These are phyloP conservation scores for Sordaria brevicollis DNA, from an alignment of 495 filamentous ascomycete genomes.

Conservation along the genomic window DNA sequence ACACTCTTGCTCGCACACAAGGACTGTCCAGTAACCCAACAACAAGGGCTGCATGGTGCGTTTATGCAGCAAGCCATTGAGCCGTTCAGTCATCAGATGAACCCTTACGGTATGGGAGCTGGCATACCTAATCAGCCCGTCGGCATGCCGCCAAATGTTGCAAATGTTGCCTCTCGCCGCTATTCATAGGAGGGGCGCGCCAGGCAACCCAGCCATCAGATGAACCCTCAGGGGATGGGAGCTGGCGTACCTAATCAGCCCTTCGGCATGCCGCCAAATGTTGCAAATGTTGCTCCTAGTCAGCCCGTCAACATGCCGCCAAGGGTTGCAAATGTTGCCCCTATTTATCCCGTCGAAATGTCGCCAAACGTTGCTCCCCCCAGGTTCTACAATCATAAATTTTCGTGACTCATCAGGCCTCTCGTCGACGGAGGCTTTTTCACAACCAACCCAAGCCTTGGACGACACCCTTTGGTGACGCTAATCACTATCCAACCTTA, in stretches of 20 bases:
- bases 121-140: slow-evolving; percentile 43
- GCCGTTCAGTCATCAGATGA: slow-evolving; percentile 48
- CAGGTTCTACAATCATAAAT: no score
- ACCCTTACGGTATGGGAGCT: slow-evolving; percentile 61
- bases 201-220: slow-evolving; percentile 47
- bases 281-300: slow-evolving; percentile 35
- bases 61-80: slow-evolving; percentile 49
- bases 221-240: slow-evolving; percentile 63
- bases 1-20: slow-evolving; percentile 90
- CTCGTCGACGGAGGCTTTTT: not conserved
- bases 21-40: slow-evolving; percentile 86
- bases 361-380: no score
- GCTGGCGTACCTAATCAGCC: slow-evolving; percentile 40
- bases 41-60: slow-evolving; percentile 65
- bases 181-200: slow-evolving; percentile 30
- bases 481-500: not conserved
- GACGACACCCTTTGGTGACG: not conserved
- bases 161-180: slow-evolving; percentile 41
- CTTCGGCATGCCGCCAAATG: slow-evolving; percentile 30
- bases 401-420: not conserved
- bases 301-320: no score
- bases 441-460: not conserved
- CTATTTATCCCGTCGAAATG: no score
- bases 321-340: no score
- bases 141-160: slow-evolving; percentile 25